Conservation (phyloP, 345 rosid genomes). For the Streptanthus diversifolius region DNA sequence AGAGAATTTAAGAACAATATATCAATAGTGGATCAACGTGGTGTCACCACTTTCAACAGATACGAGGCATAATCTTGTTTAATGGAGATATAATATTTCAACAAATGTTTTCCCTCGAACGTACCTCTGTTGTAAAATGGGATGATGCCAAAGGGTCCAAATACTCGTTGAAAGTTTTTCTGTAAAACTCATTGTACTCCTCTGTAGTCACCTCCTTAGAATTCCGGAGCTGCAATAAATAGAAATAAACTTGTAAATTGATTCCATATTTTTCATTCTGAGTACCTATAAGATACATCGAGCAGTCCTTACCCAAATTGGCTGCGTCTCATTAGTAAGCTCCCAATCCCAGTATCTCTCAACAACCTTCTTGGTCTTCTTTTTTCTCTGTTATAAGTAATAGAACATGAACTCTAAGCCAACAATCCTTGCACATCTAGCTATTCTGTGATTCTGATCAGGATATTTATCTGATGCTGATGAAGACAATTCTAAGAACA, state of each 20-base stretch:
- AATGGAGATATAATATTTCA: not conserved
- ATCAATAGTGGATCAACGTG: not conserved
- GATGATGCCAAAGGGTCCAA: conserved; percentile 94
- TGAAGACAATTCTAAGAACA: conserved; percentile 1
- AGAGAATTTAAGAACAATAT: not conserved
- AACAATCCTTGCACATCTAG: not conserved
- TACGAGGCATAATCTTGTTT: conserved; percentile 3
- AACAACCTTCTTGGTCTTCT: conserved; percentile 86
- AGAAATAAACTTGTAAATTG: conserved; percentile 4
- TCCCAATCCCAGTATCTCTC: conserved; percentile 99
- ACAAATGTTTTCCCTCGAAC: not conserved
- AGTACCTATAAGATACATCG: not conserved
- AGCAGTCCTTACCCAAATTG: conserved; percentile 69
- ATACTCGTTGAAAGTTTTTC: conserved; percentile 83
- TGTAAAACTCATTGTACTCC: conserved; percentile 92
- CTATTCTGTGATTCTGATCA: conserved; percentile 3
- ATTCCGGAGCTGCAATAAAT: conserved; percentile 72
- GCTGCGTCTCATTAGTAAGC: conserved; percentile 90
- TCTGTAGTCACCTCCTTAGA: conserved; percentile 84
- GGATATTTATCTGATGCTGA: not conserved
- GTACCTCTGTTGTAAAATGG: conserved; percentile 97
- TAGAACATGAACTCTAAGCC: conserved; percentile 5
- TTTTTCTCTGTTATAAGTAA: conserved; percentile 58
- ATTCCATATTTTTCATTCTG: not conserved
- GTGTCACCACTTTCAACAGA: not conserved